These are phyloP conservation scores for Henckelia pumila DNA, from an alignment of 257 asterid genomes.

Conservation along the genomic window DNA sequence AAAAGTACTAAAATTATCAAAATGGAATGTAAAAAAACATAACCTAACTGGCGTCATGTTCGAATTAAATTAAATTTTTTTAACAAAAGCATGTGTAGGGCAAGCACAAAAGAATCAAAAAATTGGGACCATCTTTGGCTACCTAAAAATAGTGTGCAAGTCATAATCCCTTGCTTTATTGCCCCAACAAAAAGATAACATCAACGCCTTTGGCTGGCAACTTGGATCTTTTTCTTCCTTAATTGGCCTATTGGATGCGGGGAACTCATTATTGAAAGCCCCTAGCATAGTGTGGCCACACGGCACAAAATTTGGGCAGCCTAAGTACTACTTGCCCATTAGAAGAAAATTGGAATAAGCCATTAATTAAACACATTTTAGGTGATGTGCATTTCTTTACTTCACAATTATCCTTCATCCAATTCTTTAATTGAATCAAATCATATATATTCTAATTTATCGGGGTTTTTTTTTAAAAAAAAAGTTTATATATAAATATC, in stretches of 20 bases:
- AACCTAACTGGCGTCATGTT: constrained; percentile 22
- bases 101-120: constrained; percentile 15
- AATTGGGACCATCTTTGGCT: constrained; percentile 34
- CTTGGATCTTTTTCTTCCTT: constrained; percentile 5
- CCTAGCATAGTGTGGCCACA: constrained; percentile 24
- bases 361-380: constrained; percentile 30
- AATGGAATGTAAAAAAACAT: background rate
- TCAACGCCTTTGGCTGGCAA: constrained; percentile 15
- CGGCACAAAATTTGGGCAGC: constrained; percentile 26
- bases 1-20: background rate
- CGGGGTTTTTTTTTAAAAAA: too few species aligned
- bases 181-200: constrained; percentile 23
- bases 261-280: constrained; percentile 16
- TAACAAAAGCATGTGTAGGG: constrained; percentile 14
- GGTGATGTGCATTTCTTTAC: constrained; percentile 28
- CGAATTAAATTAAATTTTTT: constrained; percentile 10
- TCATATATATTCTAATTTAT: too few species aligned
- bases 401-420: too few species aligned
- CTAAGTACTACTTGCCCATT: constrained; percentile 24
- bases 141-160: constrained; percentile 29
- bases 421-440: too few species aligned
- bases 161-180: constrained; percentile 27
- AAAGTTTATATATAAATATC: too few species aligned
- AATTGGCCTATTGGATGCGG: constrained; percentile 14
- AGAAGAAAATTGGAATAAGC: constrained; percentile 28